Evolutionary conservation across 495 filamentous ascomycete species (phyloP), one percentile per base, ranked within the genome.

Genomic region (Penicillium robsamsonii): DNA sequence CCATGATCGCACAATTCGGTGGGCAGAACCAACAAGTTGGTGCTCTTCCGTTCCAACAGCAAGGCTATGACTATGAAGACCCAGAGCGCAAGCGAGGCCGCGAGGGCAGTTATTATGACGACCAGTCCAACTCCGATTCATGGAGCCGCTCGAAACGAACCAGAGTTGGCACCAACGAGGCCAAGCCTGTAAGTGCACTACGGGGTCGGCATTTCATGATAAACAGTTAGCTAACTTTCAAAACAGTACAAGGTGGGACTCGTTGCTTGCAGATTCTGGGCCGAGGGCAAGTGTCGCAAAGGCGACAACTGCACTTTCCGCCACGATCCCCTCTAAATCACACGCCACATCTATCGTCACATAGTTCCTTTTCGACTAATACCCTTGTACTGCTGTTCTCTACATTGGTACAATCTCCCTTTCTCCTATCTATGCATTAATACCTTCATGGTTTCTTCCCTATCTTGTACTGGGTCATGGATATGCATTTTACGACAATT

Each of bases 301-400:
- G 92, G 92, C 4, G 87, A 88, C 17, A 86, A 87, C 33, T 96
- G 92, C 69, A 94, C 89, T 1, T 96, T 84, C 72, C 78, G 88
- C 43, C 92, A 96, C 22, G 76, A 79, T 56, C 12, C 48, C 12
- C 48, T 53, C 9, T 53, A 40, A 50, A 25, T n/a, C 29, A 15
- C 10, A 42, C 25, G 25, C 25, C 25, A 17, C 35, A 38, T 11
- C 1, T 31, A 31, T n/a, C 20, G 18, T 40, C 33, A 37, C 37
- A 57, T 29, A 15, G 29, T 42, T 42, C 50, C 15, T 46, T 46
- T 52, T 25, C 22, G 53, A 56, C 18, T 63, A 43, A 59, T 48
- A 53, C 53, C 40, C 49, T 48, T 46, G 20, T n/a, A 27, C 31
- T 54, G 10, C 30, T 7, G n/a, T 30, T 20, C 9, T 37, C 15